Evolutionary conservation across 768 basidiomycete species (phyloP).

Genomic region (Cantharellus cinnabarinus): DNA sequence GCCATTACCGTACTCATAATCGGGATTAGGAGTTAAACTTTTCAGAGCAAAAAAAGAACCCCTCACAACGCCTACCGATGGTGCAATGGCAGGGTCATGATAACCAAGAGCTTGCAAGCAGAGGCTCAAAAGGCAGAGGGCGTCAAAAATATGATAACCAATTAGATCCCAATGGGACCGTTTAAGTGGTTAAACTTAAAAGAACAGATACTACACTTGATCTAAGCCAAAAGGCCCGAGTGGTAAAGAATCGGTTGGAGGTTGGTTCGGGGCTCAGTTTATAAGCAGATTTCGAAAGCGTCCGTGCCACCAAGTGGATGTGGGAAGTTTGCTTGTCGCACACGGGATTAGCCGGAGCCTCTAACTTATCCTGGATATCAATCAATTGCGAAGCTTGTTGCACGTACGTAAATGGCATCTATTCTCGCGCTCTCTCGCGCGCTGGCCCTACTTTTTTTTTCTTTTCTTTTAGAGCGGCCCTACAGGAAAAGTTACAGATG

Average conservation of each 20-base stretch:
- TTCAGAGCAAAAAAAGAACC: constrained; percentile 1
- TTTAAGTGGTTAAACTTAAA: constrained; percentile 32
- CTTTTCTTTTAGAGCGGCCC: no score
- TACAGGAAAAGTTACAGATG: no score
- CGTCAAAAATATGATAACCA: constrained; percentile 19
- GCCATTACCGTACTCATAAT: neutral
- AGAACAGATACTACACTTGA: constrained; percentile 97
- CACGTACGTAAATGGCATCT: no score
- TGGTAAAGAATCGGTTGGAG: constrained; percentile 28
- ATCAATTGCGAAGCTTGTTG: no score
- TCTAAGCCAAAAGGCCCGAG: constrained; percentile 94
- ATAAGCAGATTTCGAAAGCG: no score
- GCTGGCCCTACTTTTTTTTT: no score
- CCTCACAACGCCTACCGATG: constrained; percentile 14
- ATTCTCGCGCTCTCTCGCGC: no score
- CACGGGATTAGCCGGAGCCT: no score
- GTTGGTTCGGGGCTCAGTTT: no score
- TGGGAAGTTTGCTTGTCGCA: no score
- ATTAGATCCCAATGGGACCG: constrained; percentile 13
- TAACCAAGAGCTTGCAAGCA: constrained; percentile 14
- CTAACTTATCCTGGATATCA: no score
- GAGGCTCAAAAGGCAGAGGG: constrained; percentile 11
- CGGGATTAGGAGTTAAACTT: neutral
- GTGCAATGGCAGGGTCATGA: constrained; percentile 16
- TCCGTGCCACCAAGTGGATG: no score